Conservation (phyloP, 441 rosid species). For the Gossypium gossypioides region DNA sequence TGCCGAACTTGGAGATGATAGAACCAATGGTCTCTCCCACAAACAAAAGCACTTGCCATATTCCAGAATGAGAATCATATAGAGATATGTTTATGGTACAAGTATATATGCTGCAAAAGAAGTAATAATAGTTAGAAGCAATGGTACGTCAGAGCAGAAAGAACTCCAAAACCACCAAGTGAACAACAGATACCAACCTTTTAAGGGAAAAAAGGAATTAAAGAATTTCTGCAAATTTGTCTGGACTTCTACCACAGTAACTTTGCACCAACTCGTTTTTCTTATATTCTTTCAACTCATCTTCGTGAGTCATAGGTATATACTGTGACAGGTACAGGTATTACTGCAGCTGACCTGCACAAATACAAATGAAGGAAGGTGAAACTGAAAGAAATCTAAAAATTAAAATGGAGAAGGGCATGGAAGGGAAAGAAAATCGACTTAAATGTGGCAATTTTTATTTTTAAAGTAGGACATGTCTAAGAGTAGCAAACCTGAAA, state of each 20-base stretch:
- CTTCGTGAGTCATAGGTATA: slow-evolving; percentile 18
- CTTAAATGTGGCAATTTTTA: background rate
- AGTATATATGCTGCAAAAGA: slow-evolving; percentile 19
- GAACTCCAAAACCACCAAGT: background rate
- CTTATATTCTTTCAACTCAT: slow-evolving; percentile 22
- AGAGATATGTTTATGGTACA: slow-evolving; percentile 13
- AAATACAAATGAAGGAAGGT: background rate
- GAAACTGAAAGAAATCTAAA: background rate
- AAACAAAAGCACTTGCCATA: background rate
- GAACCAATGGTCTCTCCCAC: background rate
- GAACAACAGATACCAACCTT: slow-evolving; percentile 18
- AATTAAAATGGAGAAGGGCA: background rate
- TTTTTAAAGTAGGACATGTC: background rate
- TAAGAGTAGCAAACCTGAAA: slow-evolving; percentile 26
- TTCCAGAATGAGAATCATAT: background rate
- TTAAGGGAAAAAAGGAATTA: background rate
- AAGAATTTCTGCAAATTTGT: slow-evolving; percentile 1
- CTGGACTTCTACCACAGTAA: background rate
- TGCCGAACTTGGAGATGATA: background rate
- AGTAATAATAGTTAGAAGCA: background rate
- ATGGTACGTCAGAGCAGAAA: background rate
- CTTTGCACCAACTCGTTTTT: slow-evolving; percentile 11
- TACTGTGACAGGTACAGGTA: slow-evolving; percentile 10
- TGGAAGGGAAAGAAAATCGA: background rate
- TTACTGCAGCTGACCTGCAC: slow-evolving; percentile 22